Conservation (phyloP, 805 yeast genomes). For the Candida bentonensis region DNA sequence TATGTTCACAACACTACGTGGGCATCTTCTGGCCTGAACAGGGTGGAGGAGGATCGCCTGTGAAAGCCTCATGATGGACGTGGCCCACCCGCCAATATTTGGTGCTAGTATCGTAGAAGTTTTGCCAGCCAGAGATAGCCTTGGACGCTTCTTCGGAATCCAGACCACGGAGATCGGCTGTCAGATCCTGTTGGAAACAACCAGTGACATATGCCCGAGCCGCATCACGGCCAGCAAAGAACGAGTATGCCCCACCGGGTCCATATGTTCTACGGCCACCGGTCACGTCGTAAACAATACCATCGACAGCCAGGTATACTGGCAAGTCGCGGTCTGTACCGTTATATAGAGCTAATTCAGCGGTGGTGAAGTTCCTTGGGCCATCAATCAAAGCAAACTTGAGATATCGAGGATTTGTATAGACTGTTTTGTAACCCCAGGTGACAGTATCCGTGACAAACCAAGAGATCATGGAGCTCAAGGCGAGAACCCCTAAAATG, state of each 20-base stretch:
- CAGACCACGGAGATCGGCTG: constrained; percentile 54
- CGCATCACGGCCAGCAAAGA: constrained; percentile 51
- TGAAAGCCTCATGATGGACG: constrained; percentile 31
- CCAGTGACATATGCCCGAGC: constrained; percentile 63
- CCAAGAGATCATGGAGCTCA: constrained; percentile 39
- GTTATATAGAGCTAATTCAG: constrained; percentile 33
- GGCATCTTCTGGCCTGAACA: constrained; percentile 21
- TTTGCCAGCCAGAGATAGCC: constrained; percentile 39
- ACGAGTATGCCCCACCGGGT: constrained; percentile 39
- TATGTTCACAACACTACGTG: not conserved
- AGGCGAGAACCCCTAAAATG: constrained; percentile 30
- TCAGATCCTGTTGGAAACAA: constrained; percentile 46
- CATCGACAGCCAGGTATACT: constrained; percentile 44
- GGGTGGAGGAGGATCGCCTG: constrained; percentile 37
- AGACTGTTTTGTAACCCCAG: constrained; percentile 49
- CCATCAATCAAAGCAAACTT: constrained; percentile 15
- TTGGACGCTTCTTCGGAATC: constrained; percentile 26
- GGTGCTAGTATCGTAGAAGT: constrained; percentile 29
- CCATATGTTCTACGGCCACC: constrained; percentile 39
- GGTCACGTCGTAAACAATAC: constrained; percentile 52
- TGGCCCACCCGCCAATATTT: constrained; percentile 52
- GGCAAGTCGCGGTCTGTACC: constrained; percentile 38
- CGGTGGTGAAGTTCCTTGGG: constrained; percentile 26
- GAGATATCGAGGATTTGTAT: constrained; percentile 31
- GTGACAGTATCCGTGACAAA: constrained; percentile 41